These are phyloP conservation scores for Desmodesmus armatus DNA, from an alignment of 139 green algal species.

Conservation along the genomic window DNA sequence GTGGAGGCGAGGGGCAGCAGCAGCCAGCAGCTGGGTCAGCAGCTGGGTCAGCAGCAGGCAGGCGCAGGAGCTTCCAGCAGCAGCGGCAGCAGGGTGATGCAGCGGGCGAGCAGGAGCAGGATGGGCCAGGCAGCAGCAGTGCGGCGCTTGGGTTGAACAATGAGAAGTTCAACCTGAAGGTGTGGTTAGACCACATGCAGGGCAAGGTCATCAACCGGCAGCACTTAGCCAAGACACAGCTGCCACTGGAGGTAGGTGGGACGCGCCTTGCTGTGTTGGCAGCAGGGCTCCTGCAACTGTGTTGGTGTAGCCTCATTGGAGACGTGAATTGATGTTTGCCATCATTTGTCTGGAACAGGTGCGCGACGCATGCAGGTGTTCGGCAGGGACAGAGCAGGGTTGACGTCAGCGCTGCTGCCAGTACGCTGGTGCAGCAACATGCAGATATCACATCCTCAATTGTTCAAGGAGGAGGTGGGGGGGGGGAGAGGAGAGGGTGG, in stretches of 20 bases:
- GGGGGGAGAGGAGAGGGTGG: too few species aligned
- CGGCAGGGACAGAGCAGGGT: not conserved
- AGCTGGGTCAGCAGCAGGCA: conserved; percentile 10
- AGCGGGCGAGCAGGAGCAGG: not conserved
- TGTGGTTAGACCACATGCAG: conserved; percentile 44
- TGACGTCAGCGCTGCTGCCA: not conserved
- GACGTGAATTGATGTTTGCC: not conserved
- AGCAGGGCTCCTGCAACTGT: not conserved
- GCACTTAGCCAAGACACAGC: conserved; percentile 33
- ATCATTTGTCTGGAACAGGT: not conserved
- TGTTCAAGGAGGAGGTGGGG: too few species aligned
- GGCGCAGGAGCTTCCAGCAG: conserved; percentile 21
- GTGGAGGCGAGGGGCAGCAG: not conserved
- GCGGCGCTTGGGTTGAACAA: not conserved
- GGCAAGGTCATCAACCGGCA: conserved; percentile 47
- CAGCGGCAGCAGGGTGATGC: not conserved
- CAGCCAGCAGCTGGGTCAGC: not conserved
- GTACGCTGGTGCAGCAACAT: not conserved
- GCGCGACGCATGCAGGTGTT: not conserved
- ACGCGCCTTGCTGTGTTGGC: not conserved
- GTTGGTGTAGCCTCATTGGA: not conserved
- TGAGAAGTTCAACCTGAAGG: conserved; percentile 17
- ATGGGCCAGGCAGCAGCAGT: not conserved
- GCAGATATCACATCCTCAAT: not conserved
- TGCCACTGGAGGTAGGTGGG: conserved; percentile 53